These are phyloP conservation scores for Raphanus sativus DNA, from an alignment of 345 rosid species.

Conservation along the genomic window DNA sequence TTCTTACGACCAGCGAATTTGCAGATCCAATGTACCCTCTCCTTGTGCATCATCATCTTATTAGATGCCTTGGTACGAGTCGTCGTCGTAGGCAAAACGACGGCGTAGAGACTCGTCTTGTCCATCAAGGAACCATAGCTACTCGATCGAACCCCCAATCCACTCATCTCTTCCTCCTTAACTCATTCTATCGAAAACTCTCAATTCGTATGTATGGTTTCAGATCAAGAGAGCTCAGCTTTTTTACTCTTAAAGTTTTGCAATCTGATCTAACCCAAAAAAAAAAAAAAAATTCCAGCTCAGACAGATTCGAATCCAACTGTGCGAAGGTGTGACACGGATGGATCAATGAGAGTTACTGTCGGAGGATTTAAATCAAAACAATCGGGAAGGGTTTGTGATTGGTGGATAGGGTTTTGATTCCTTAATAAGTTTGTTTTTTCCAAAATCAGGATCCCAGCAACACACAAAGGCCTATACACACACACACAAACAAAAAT, in stretches of 20 bases:
- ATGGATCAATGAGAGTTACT: conserved; percentile 24
- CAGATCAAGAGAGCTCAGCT: conserved; percentile 31
- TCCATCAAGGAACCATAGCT: conserved; percentile 78
- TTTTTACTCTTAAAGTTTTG: background rate
- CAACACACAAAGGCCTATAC: background rate
- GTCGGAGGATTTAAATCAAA: background rate
- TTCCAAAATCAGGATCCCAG: conserved; percentile 28
- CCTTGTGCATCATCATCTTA: conserved; percentile 67
- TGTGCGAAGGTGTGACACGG: background rate
- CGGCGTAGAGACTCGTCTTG: conserved; percentile 58
- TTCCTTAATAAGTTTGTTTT: background rate
- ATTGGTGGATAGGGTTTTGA: conserved; percentile 42
- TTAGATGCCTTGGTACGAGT: conserved; percentile 64
- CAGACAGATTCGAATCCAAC: conserved; percentile 7
- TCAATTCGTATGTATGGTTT: background rate
- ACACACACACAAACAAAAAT: background rate
- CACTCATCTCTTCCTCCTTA: conserved; percentile 53
- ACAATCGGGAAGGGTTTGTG: conserved; percentile 34
- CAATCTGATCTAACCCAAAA: conserved; percentile 18
- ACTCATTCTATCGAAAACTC: conserved; percentile 39
- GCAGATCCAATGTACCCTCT: conserved; percentile 87
- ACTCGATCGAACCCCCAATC: conserved; percentile 79
- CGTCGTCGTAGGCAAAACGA: conserved; percentile 47
- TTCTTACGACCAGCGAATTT: conserved; percentile 92
- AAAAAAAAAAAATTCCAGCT: conserved; percentile 8